phyloP scores from a whole-genome alignment of 1,284 basidiomycete genomes.

The Apiotrichum gracile region DNA sequence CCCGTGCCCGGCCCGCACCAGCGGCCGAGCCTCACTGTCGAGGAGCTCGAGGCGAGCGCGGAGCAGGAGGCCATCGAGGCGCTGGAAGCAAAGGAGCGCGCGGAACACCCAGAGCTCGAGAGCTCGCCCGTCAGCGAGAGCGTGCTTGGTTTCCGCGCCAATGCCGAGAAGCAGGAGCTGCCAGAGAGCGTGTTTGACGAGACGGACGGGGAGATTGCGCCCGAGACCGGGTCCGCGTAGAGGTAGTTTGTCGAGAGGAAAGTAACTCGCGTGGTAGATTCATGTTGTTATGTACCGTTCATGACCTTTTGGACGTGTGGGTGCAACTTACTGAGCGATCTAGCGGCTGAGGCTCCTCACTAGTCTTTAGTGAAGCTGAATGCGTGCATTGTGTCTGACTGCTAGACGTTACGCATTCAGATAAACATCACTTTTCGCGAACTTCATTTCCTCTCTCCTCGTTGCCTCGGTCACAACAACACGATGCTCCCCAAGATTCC shows the following conservation, averaged over 20 bases:
- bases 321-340: not conserved
- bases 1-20: conserved; percentile 10
- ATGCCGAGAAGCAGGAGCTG: conserved; percentile 2
- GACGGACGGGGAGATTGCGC: conserved; percentile 15
- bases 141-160: conserved; percentile 15
- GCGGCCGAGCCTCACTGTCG: conserved; percentile 34
- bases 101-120: conserved; percentile 2
- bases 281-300: not conserved
- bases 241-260: not conserved
- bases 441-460: too few species aligned
- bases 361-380: too few species aligned
- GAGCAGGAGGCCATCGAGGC: conserved; percentile 30
- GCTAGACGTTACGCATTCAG: too few species aligned
- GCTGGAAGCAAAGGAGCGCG: conserved; percentile 10
- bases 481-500: too few species aligned
- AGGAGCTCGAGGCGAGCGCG: conserved; percentile 37
- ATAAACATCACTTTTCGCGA: too few species aligned
- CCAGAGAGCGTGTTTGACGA: conserved; percentile 19
- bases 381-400: too few species aligned
- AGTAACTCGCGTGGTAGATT: not conserved
- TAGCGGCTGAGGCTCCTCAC: too few species aligned
- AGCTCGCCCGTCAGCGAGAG: conserved; percentile 1
- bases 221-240: not conserved
- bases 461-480: too few species aligned
- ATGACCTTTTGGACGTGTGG: not conserved